Conservation (phyloP, 139 green algal genomes). For the Chlorella sp. region DNA sequence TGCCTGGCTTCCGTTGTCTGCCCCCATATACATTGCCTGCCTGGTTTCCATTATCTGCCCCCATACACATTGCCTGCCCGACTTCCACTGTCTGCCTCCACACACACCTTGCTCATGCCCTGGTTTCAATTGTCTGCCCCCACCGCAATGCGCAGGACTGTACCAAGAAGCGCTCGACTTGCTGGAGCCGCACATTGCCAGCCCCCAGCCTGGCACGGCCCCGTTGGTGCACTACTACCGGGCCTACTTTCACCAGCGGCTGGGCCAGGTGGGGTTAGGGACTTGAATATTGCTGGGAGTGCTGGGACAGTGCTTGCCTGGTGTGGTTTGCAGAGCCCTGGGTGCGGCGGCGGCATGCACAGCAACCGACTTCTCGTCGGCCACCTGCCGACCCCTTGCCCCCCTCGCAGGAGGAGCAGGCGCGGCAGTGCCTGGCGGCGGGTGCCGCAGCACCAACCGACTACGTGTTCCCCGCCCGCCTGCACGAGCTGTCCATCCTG, state of each 20-base stretch:
- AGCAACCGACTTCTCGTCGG: neutral
- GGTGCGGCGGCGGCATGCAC: neutral
- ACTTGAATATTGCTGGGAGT: too few relatives aligned
- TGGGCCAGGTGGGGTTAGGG: neutral
- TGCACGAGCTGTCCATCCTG: slow-evolving; percentile 22
- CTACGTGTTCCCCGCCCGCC: slow-evolving; percentile 10
- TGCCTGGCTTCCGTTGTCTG: too few relatives aligned
- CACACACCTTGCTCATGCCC: neutral
- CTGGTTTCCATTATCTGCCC: too few relatives aligned
- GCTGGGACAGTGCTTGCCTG: neutral
- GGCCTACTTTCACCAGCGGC: slow-evolving; percentile 1
- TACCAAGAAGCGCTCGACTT: neutral
- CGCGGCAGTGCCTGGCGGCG: neutral
- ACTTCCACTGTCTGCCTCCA: neutral
- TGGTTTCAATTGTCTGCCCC: too few relatives aligned
- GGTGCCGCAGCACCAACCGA: neutral
- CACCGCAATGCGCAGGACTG: neutral
- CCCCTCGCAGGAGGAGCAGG: neutral
- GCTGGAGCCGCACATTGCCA: neutral
- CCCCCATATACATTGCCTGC: too few relatives aligned
- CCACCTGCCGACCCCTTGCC: neutral
- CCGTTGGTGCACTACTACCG: slow-evolving; percentile 18
- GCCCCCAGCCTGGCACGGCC: neutral
- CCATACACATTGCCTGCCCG: neutral
- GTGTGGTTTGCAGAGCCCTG: neutral